Percentiles rank a stretch among this genome's conserved stretches.
Conservation (phyloP, 169 alveolate species). For the Cryptosporidium baileyi region DNA sequence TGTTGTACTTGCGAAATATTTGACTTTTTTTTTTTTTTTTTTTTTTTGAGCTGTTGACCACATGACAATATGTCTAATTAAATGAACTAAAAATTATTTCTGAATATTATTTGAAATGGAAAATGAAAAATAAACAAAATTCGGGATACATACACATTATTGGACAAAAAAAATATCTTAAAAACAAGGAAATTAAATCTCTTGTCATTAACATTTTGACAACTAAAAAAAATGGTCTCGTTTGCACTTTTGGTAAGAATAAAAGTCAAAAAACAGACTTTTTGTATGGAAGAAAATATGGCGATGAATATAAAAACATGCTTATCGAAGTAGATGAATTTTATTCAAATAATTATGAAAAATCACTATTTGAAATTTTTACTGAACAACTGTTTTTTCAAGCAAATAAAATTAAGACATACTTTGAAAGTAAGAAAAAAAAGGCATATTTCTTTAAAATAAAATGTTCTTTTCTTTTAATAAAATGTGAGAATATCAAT, state of each 20-base stretch:
- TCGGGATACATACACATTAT: conserved; percentile 12
- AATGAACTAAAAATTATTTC: conserved; percentile 30
- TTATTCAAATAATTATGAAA: background rate
- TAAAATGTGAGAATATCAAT: background rate
- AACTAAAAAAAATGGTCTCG: background rate
- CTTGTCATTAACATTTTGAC: background rate
- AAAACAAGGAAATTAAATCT: background rate
- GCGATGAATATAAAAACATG: background rate
- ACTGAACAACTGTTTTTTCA: background rate
- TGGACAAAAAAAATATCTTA: background rate
- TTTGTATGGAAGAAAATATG: background rate
- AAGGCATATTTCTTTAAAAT: background rate
- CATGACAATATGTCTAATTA: conserved; percentile 20
- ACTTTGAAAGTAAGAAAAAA: background rate
- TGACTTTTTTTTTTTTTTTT: background rate
- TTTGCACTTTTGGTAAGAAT: background rate
- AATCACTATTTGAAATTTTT: conserved; percentile 5
- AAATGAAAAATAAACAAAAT: background rate
- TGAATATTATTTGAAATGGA: background rate
- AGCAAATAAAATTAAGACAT: background rate
- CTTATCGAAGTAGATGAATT: background rate
- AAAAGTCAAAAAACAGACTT: background rate
- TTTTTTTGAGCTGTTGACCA: too few species aligned
- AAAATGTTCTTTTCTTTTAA: conserved; percentile 21
- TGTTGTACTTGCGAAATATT: background rate